Conservation (phyloP, 306 rosid species). For the Vigna nakashimae region DNA sequence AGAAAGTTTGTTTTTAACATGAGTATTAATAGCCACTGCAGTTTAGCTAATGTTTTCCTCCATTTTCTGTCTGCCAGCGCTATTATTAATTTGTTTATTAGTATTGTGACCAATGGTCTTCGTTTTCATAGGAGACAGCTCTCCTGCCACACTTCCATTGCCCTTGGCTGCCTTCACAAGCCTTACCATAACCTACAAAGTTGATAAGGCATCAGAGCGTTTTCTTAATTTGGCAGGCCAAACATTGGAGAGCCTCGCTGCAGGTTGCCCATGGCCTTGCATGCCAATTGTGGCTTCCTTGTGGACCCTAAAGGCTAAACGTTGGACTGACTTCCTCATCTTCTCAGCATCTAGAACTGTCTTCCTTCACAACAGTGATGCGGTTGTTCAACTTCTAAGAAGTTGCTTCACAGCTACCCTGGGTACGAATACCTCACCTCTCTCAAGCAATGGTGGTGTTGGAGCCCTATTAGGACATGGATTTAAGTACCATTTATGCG, state of each 20-base stretch:
- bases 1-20: conserved; percentile 12
- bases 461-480: conserved; percentile 98
- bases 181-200: conserved; percentile 93
- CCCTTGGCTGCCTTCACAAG: conserved; percentile 98
- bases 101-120: conserved; percentile 30
- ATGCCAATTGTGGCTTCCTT: conserved; percentile 98
- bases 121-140: conserved; percentile 69
- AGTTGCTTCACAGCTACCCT: conserved; percentile 95
- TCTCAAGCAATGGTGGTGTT: conserved; percentile 77
- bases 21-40: conserved; percentile 13
- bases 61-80: conserved; percentile 36
- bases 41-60: conserved; percentile 30
- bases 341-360: conserved; percentile 93
- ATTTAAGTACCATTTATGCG: conserved; percentile 73
- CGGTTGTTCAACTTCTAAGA: conserved; percentile 83
- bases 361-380: conserved; percentile 83
- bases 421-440: conserved; percentile 69
- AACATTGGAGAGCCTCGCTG: conserved; percentile 88
- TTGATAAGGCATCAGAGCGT: conserved; percentile 80
- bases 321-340: conserved; percentile 91
- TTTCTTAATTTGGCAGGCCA: conserved; percentile 94
- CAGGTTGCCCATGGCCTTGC: conserved; percentile 99
- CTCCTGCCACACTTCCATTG: conserved; percentile 94
- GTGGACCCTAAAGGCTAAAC: conserved; percentile 96
- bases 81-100: conserved; percentile 18